Base-by-base conservation (phyloP, 768 basidiomycete genomes). In the Psilocybe sp. region DNA sequence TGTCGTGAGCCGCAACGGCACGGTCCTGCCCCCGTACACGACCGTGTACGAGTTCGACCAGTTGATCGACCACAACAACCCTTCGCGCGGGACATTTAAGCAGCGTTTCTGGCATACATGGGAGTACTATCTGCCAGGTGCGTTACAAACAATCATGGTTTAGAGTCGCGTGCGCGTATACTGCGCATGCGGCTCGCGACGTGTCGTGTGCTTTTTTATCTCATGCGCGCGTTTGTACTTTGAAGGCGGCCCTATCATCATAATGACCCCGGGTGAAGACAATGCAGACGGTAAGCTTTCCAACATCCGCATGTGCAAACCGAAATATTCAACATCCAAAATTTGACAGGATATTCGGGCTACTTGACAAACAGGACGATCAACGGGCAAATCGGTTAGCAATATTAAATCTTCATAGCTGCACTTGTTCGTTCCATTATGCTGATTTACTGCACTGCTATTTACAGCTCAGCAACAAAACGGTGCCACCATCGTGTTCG, bases 101-200 rank as follows among this genome's bases (percentile, higher is more conserved):
- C 87, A 89, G 65, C 78, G 87, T 33, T 89, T 76, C 65, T 89
- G 85, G 85, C 73, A 79, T 51, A 80, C 80, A 28, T 85, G 73
- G 64, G 82, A 88, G 62, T 85, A 73, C 57, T 88, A 88, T 55
- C 70, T 83, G 62, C 52, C 66, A 35, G 78, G 80, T 77, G 48
- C 33, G 62, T 51, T 33, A 16, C 33, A 34, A n/a, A 44, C 15
- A 32, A 37, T 47, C 54, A 33, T 32, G n/a, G 5, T 37, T 19
- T 36, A 35, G 31, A 19, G 23, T 12, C 6, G 19, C 9, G 16
- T 40, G 16, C 20, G 3, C 19, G 18, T 41, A 11, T 12, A 39
- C 20, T 20, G 20, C 19, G 37, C 35, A 15, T 7, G n/a, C 41
- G 13, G 23, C 8, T 6, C 36, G 28, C 20, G 8, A 13, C 16